A percentile compares a stretch with the other conserved stretches of the same genome.
Conservation (phyloP, 1,284 basidiomycete genomes). For the Abortiporus biennis region DNA sequence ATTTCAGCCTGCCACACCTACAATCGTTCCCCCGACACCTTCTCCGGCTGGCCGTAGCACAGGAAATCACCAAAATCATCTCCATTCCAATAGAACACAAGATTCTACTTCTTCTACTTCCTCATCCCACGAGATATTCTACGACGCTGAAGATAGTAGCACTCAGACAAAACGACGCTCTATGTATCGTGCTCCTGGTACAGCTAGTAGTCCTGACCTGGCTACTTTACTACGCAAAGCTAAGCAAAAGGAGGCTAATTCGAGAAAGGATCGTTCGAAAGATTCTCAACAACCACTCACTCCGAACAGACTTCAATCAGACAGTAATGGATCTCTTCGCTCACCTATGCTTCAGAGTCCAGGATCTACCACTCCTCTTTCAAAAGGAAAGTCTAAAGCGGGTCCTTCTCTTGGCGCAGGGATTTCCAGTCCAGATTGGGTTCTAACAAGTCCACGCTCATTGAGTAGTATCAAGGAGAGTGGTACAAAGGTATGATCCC, state of each 20-base stretch:
- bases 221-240: constrained; percentile 79
- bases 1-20: constrained; percentile 38
- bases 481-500: constrained; percentile 38
- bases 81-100: neutral
- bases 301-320: constrained; percentile 14
- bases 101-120: constrained; percentile 19
- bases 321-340: too few species aligned
- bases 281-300: constrained; percentile 4
- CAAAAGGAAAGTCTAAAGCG: constrained; percentile 10
- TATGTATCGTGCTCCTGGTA: constrained; percentile 82
- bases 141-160: constrained; percentile 59
- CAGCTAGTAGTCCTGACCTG: constrained; percentile 83
- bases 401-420: neutral
- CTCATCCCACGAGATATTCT: constrained; percentile 51
- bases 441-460: constrained; percentile 32
- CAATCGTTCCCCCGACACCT: constrained; percentile 55
- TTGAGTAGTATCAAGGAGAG: constrained; percentile 32
- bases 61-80: neutral
- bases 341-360: too few species aligned
- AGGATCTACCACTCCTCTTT: constrained; percentile 1
- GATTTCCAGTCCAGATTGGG: constrained; percentile 41
- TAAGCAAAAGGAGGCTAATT: constrained; percentile 42
- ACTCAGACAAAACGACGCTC: constrained; percentile 71
- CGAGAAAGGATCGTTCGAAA: constrained; percentile 34
- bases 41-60: constrained; percentile 24